Percentiles rank a stretch among this genome's conserved stretches.
Evolutionary conservation across 352 stramenopile genomes (phyloP).

Genomic region (Halophytophthora polymorphica): DNA sequence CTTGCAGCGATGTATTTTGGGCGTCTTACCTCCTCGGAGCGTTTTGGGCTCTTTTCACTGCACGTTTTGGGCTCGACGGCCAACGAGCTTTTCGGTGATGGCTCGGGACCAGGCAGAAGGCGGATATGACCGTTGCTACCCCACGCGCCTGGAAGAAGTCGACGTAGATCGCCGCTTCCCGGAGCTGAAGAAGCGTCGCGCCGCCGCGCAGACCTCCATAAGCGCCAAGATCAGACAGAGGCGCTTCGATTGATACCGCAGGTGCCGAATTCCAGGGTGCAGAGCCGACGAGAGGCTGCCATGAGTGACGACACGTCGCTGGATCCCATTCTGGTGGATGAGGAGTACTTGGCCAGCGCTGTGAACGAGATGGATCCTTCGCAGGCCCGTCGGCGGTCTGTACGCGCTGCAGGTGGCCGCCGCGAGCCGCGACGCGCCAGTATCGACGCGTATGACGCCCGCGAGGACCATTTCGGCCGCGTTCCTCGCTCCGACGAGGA

Average conservation of each 20-base stretch:
- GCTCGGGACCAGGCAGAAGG: no score
- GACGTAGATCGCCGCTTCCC: no score
- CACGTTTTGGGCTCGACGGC: no score
- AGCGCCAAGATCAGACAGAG: not conserved
- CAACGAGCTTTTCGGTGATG: no score
- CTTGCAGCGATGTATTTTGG: no score
- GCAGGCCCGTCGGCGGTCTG: not conserved
- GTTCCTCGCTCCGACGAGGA: slow-evolving; percentile 14
- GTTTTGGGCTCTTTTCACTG: no score
- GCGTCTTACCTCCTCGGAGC: no score
- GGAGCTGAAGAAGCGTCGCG: no score
- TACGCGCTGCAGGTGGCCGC: slow-evolving; percentile 1
- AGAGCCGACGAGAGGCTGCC: not conserved
- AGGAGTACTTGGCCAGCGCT: slow-evolving; percentile 24
- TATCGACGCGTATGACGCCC: slow-evolving; percentile 32
- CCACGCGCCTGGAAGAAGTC: no score
- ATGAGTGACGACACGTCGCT: slow-evolving; percentile 29
- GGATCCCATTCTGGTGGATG: slow-evolving; percentile 26
- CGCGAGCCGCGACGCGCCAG: slow-evolving; percentile 22
- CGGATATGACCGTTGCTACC: no score
- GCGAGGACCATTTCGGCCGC: slow-evolving; percentile 18
- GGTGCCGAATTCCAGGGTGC: not conserved
- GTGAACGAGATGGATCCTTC: slow-evolving; percentile 13
- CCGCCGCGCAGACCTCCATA: no score
- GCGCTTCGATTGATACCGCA: not conserved